Percentiles rank a stretch among this genome's conserved stretches.
Evolutionary conservation across 1,284 basidiomycete species (phyloP).

Genomic region (Rhizoctonia solani): DNA sequence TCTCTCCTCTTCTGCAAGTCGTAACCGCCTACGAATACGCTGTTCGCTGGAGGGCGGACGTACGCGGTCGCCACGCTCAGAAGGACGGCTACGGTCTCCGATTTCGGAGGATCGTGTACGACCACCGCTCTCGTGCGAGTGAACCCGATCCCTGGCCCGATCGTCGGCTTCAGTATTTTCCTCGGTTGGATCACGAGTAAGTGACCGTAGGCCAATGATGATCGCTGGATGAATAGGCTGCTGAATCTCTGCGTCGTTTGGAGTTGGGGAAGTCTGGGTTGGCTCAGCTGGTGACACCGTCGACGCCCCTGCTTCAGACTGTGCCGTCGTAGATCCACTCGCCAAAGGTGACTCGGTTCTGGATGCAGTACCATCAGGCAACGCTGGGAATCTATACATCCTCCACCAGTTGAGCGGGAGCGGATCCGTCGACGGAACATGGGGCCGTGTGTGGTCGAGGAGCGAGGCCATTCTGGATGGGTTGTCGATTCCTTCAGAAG

Average conservation of each 20-base stretch:
- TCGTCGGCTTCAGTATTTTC: too few species aligned
- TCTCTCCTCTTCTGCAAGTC: neutral
- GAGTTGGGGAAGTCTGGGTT: constrained; percentile 34
- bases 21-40: neutral
- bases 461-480: constrained; percentile 32
- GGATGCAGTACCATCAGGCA: constrained; percentile 37
- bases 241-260: neutral
- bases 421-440: constrained; percentile 21
- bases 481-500: neutral
- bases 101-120: too few species aligned
- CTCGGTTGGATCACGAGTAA: constrained; percentile 18
- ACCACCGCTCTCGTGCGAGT: too few species aligned
- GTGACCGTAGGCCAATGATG: constrained; percentile 25
- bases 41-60: neutral
- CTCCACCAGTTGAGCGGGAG: constrained; percentile 68
- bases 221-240: constrained; percentile 26
- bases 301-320: too few species aligned
- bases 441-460: constrained; percentile 11
- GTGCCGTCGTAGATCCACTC: too few species aligned
- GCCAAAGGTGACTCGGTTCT: constrained; percentile 29
- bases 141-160: too few species aligned
- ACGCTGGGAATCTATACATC: constrained; percentile 68
- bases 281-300: neutral
- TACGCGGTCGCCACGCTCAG: too few species aligned
- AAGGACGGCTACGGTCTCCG: too few species aligned